Base-by-base conservation (phyloP, 163 green algal genomes). In the Smithsoniella earleae region DNA sequence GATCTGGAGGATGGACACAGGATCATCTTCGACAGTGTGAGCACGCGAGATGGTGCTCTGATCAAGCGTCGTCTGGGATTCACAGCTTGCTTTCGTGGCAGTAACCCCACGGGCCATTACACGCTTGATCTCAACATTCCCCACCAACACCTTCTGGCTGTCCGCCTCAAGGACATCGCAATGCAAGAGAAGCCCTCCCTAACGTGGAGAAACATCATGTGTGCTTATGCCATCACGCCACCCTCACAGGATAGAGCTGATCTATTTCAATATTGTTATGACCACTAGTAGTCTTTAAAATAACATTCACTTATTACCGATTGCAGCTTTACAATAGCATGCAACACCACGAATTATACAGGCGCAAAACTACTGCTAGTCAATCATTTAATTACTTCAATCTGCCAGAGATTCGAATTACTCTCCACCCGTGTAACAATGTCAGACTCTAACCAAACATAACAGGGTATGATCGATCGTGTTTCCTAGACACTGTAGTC, bases 121-220 rank as follows among this genome's bases (percentile, higher is more conserved):
- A 33, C 28, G 20, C 18, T 69, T 8, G 10, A n/a, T 13, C 16
- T 69, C 8, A 36, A 37, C 4, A 34, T 43, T 4, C n/a, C 18
- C 18, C 58, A 69, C 25, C 58, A 69, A 33, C 25, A 36, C 58
- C 31, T 69, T 30, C 58, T 69, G 5, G 58, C 58, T 0, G 34
- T 69, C 20, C 31, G 58, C 16, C 34, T 69, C 18, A 33, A 34
- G 16, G 58, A 69, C n/a, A 5, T n/a, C 31, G 58, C 58, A 22
- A 16, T 22, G 16, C 31, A 69, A 33, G 58, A 69, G 27, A 33
- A 33, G 6, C 16, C 27, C 27, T 30, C 58, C 3, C 27, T 69
- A 16, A 69, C 58, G 4, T 69, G 58, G 58, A 69, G 34, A 33
- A 69, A 69, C 1, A 36, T 69, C 8, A 30, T 69, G 58, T 69